These are phyloP conservation scores for Brasilioporus rufonigricans DNA, from an alignment of 768 basidiomycete species.

Conservation along the genomic window DNA sequence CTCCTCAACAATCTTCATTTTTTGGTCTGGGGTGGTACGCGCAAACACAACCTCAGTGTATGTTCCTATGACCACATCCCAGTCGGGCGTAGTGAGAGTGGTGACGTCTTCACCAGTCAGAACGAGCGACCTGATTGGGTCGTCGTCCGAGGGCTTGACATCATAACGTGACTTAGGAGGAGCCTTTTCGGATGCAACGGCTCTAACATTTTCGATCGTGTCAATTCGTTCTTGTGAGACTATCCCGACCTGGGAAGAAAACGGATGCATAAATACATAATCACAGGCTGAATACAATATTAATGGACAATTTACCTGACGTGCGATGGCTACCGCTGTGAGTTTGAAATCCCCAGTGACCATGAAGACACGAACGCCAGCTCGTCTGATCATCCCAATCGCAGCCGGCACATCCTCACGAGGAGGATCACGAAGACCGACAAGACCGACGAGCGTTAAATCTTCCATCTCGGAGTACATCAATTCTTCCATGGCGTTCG, in stretches of 20 bases:
- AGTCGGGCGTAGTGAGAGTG: constrained; percentile 35
- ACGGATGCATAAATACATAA: background rate
- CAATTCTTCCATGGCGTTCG: constrained; percentile 36
- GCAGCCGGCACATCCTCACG: constrained; percentile 47
- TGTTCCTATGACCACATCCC: constrained; percentile 37
- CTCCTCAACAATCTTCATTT: constrained; percentile 55
- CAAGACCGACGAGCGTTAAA: constrained; percentile 48
- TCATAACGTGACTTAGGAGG: constrained; percentile 15
- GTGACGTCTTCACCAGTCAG: constrained; percentile 46
- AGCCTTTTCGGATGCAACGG: constrained; percentile 11
- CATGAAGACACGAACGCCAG: constrained; percentile 56
- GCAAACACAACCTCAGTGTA: constrained; percentile 53
- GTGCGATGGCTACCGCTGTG: constrained; percentile 52
- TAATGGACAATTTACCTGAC: constrained; percentile 34
- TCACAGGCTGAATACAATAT: background rate
- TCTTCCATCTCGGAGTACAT: constrained; percentile 36
- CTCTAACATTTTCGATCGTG: constrained; percentile 26
- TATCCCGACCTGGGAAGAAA: constrained; percentile 38
- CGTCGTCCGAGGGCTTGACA: constrained; percentile 38
- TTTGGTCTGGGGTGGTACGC: constrained; percentile 55
- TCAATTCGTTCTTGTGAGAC: constrained; percentile 41
- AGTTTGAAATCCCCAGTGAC: constrained; percentile 56
- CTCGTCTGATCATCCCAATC: constrained; percentile 45
- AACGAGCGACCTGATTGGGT: constrained; percentile 38
- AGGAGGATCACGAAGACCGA: constrained; percentile 60